phyloP scores from a whole-genome alignment of 148 eudicot species.

The Bassia scoparia region DNA sequence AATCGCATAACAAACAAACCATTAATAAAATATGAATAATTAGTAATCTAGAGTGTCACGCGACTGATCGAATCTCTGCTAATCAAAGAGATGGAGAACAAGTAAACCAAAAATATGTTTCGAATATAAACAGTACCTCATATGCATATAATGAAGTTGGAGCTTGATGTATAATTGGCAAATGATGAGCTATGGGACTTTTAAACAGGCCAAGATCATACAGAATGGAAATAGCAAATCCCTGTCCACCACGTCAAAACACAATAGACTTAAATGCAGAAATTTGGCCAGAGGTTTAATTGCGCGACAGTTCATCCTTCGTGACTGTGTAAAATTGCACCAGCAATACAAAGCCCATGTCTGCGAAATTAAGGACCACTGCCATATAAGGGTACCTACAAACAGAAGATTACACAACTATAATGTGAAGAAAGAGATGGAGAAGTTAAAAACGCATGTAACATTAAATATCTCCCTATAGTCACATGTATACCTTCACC shows the following conservation, averaged over 20 bases:
- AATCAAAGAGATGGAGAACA: not conserved
- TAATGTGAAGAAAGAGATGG: not conserved
- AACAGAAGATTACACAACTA: constrained; percentile 10
- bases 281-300: constrained; percentile 88
- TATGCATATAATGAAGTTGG: constrained; percentile 95
- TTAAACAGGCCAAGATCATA: constrained; percentile 72
- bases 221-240: constrained; percentile 76
- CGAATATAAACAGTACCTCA: constrained; percentile 56
- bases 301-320: constrained; percentile 81
- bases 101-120: not conserved
- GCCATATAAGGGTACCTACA: constrained; percentile 95
- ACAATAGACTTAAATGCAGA: constrained; percentile 95
- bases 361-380: constrained; percentile 88
- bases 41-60: not conserved
- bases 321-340: constrained; percentile 84
- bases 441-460: not conserved
- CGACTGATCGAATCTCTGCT: not conserved
- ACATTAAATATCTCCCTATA: not conserved
- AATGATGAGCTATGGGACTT: constrained; percentile 92
- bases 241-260: constrained; percentile 99
- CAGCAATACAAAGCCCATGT: constrained; percentile 98
- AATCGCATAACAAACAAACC: too few relatives aligned
- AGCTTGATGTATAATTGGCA: constrained; percentile 87
- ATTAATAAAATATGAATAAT: too few relatives aligned
- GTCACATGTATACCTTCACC: not conserved